Conservation (phyloP, 495 filamentous ascomycete species). For the Neurospora discreta region DNA sequence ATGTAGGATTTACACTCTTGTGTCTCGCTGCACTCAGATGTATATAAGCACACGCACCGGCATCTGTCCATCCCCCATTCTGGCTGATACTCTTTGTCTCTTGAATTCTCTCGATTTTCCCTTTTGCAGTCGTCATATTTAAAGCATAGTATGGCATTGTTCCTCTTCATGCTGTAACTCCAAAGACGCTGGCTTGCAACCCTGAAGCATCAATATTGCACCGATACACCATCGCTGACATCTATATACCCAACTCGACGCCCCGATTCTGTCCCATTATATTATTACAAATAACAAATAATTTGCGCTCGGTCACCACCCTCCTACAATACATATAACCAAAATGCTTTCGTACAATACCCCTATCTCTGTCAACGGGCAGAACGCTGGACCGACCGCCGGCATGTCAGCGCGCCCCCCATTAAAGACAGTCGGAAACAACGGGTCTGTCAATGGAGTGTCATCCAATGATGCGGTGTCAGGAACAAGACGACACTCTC, state of each 20-base stretch:
- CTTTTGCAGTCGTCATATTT: not conserved
- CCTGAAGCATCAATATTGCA: not conserved
- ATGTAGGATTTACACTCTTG: not conserved
- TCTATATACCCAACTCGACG: not conserved
- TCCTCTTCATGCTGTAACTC: not conserved
- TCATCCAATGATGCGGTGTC: slow-evolving; percentile 18
- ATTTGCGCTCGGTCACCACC: not conserved
- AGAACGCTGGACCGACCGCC: slow-evolving; percentile 17
- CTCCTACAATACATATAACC: not conserved
- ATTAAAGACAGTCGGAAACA: slow-evolving; percentile 16
- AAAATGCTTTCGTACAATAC: slow-evolving; percentile 35
- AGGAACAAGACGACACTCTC: slow-evolving; percentile 10
- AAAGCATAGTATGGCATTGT: not conserved
- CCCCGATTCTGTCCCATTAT: not conserved
- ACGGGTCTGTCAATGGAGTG: slow-evolving; percentile 11
- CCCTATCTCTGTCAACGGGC: slow-evolving; percentile 26
- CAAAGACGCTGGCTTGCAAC: not conserved
- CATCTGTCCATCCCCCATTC: not conserved
- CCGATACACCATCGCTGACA: not conserved
- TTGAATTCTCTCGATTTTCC: not conserved
- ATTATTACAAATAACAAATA: not conserved
- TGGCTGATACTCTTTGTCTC: not conserved
- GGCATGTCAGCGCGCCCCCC: slow-evolving; percentile 23
- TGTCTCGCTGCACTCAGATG: not conserved
- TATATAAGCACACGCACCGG: not conserved